Evolutionary conservation across 1,284 basidiomycete species (phyloP).

Genomic region (Cystobasidium pallidum): DNA sequence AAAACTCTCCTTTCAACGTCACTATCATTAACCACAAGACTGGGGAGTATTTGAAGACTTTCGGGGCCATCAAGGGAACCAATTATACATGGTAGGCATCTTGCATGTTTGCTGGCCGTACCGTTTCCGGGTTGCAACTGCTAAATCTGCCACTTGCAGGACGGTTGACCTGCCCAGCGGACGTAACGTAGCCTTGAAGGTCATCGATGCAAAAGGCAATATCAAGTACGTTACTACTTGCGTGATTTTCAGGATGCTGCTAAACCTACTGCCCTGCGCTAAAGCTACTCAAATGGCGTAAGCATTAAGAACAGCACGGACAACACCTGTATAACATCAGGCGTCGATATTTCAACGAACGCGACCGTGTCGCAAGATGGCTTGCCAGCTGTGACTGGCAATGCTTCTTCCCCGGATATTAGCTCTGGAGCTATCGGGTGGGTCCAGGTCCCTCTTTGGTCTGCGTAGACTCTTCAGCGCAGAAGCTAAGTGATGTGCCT

Average conservation of each 20-base stretch:
- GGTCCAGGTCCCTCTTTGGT: neutral
- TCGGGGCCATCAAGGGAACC: neutral
- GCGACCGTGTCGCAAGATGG: constrained; percentile 18
- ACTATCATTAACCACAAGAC: constrained; percentile 32
- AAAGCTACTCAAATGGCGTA: constrained; percentile 28
- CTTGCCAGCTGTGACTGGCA: constrained; percentile 10
- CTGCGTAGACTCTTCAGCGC: neutral
- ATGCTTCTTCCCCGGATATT: constrained; percentile 6
- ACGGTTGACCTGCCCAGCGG: constrained; percentile 25
- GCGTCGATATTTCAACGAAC: constrained; percentile 1
- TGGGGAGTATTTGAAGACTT: constrained; percentile 13
- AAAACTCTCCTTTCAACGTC: constrained; percentile 31
- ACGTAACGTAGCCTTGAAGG: constrained; percentile 23
- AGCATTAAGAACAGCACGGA: constrained; percentile 26
- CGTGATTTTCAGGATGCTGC: neutral
- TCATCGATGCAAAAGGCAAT: constrained; percentile 30
- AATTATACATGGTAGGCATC: constrained; percentile 22
- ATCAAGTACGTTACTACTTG: constrained; percentile 23
- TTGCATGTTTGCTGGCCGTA: neutral
- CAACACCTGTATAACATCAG: constrained; percentile 6
- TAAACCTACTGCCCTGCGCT: neutral
- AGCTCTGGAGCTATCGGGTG: constrained; percentile 29
- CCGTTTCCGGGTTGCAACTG: neutral
- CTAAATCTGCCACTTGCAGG: neutral
- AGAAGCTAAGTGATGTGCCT: neutral